Conservation (phyloP, 2,329 filamentous ascomycete genomes). For the Aureobasidium sp. region DNA sequence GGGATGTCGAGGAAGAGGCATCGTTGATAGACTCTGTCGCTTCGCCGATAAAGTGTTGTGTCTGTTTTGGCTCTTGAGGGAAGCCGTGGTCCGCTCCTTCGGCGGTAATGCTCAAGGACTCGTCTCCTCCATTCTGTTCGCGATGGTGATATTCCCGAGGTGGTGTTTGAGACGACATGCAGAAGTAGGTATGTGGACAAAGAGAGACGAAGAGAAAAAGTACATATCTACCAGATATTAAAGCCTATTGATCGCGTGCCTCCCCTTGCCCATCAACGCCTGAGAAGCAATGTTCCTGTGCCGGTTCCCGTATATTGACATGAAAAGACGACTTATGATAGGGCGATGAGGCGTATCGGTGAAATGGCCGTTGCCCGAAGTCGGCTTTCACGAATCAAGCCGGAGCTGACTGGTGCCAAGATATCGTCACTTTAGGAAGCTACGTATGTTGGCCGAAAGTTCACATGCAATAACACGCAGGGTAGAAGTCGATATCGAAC, state of each 20-base stretch:
- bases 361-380: not conserved
- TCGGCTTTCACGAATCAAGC: too few species aligned
- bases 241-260: not conserved
- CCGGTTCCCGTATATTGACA: not conserved
- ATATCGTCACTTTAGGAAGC: conserved; percentile 4
- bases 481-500: not conserved
- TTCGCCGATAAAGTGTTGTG: not conserved
- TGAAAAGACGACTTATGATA: not conserved
- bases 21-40: not conserved
- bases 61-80: not conserved
- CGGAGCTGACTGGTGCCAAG: conserved; percentile 5
- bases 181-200: not conserved
- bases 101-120: not conserved
- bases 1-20: conserved; percentile 1
- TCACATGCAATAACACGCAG: conserved; percentile 4
- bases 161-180: not conserved
- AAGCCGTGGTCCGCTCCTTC: not conserved
- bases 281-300: not conserved
- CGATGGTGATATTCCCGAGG: not conserved
- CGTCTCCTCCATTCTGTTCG: not conserved
- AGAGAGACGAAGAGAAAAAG: not conserved
- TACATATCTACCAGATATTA: too few species aligned
- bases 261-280: not conserved
- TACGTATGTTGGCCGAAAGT: conserved; percentile 14
- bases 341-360: not conserved